A percentile compares a stretch with the other conserved stretches of the same genome.
These are phyloP conservation scores for Schwanniomyces sp. DNA, from an alignment of 805 yeast genomes.

Conservation along the genomic window DNA sequence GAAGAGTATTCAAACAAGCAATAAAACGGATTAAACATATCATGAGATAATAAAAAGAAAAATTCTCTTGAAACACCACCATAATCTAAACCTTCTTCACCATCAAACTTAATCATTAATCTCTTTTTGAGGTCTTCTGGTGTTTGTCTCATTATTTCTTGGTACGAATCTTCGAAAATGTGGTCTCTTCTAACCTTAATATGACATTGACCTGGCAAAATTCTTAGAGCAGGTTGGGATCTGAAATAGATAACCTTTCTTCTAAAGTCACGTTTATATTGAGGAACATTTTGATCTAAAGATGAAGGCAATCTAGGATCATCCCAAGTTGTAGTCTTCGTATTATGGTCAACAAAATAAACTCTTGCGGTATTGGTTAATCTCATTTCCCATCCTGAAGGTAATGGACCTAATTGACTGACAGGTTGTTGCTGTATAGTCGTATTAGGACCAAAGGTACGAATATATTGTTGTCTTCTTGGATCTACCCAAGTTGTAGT, in stretches of 20 bases:
- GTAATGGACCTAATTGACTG: slow-evolving; percentile 95
- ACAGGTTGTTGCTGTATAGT: slow-evolving; percentile 98
- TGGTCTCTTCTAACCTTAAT: slow-evolving; percentile 96
- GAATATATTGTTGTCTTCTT: slow-evolving; percentile 95
- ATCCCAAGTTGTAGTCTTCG: slow-evolving; percentile 99
- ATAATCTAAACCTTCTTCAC: slow-evolving; percentile 98
- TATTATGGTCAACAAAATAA: slow-evolving; percentile 97
- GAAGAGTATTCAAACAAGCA: slow-evolving; percentile 97
- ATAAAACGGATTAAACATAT: slow-evolving; percentile 97
- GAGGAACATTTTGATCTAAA: slow-evolving; percentile 97
- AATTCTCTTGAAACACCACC: slow-evolving; percentile 99
- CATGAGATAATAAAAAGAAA: slow-evolving; percentile 94
- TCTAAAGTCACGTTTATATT: slow-evolving; percentile 97
- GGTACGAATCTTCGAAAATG: slow-evolving; percentile 95
- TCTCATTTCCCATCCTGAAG: slow-evolving; percentile 99
- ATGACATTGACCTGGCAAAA: slow-evolving; percentile 97
- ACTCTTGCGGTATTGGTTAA: slow-evolving; percentile 98
- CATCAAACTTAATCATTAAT: slow-evolving; percentile 96
- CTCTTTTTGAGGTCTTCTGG: slow-evolving; percentile 98
- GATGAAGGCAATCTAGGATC: slow-evolving; percentile 98
- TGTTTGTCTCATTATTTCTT: slow-evolving; percentile 97
- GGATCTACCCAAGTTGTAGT: slow-evolving; percentile 99
- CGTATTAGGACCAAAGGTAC: slow-evolving; percentile 87
- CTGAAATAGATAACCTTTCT: slow-evolving; percentile 96
- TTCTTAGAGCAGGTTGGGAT: slow-evolving; percentile 96